A percentile compares a stretch with the other conserved stretches of the same genome.
Conservation (phyloP, 805 yeast species). For the Blastobotrys attinorum region DNA sequence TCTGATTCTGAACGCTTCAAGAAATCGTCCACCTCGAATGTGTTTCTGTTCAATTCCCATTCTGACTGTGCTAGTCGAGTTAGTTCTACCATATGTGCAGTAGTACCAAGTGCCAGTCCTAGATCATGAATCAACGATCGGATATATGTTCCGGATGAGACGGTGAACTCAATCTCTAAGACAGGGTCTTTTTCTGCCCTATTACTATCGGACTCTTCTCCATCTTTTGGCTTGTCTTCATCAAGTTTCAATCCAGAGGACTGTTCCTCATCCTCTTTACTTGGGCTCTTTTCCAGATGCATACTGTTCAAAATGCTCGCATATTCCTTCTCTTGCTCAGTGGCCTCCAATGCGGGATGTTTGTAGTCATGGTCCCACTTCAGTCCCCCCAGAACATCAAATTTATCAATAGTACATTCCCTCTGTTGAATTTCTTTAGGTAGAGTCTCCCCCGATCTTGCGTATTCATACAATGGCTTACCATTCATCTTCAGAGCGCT, state of each 20-base stretch:
- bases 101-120: slow-evolving; percentile 70
- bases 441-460: slow-evolving; percentile 75
- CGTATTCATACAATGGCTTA: slow-evolving; percentile 88
- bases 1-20: slow-evolving; percentile 47
- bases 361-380: slow-evolving; percentile 48
- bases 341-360: slow-evolving; percentile 26
- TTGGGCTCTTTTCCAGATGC: slow-evolving; percentile 8
- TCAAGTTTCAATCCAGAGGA: no score
- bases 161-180: slow-evolving; percentile 66
- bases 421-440: slow-evolving; percentile 80
- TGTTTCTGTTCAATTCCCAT: slow-evolving; percentile 68
- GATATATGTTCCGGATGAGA: slow-evolving; percentile 92
- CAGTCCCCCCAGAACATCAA: slow-evolving; percentile 50
- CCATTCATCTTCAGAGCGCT: slow-evolving; percentile 95
- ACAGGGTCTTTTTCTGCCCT: slow-evolving; percentile 29
- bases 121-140: slow-evolving; percentile 84
- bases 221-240: slow-evolving; percentile 9
- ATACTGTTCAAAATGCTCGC: slow-evolving; percentile 37
- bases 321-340: slow-evolving; percentile 30
- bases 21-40: slow-evolving; percentile 61
- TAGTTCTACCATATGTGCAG: slow-evolving; percentile 83
- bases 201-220: neutral
- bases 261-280: slow-evolving; percentile 21
- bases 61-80: slow-evolving; percentile 70
- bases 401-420: slow-evolving; percentile 50